Percentiles rank a stretch among this genome's conserved stretches.
These are phyloP conservation scores for Rhodotorula sphaerocarpa DNA, from an alignment of 768 basidiomycete species.

Conservation along the genomic window DNA sequence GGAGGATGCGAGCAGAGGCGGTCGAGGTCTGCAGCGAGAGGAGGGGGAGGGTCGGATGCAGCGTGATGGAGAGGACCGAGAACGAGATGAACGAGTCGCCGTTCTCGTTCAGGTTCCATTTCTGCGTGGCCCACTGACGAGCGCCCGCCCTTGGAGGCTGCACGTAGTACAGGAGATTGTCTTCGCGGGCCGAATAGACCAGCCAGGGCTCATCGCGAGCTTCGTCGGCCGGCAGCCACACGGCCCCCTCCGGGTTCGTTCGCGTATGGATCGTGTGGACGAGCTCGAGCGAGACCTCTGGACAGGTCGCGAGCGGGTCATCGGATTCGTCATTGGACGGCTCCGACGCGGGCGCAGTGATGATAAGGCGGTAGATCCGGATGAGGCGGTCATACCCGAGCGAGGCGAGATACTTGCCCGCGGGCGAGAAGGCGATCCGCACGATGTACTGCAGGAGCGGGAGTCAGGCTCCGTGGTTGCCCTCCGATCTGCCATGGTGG, in stretches of 20 bases:
- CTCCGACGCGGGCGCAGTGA: not conserved
- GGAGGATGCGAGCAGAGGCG: slow-evolving; percentile 34
- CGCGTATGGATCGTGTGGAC: slow-evolving; percentile 18
- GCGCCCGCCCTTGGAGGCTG: slow-evolving; percentile 12
- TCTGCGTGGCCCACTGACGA: not conserved
- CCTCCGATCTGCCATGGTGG: too few species aligned
- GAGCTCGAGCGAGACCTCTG: slow-evolving; percentile 17
- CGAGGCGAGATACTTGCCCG: slow-evolving; percentile 34
- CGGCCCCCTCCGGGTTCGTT: slow-evolving; percentile 39
- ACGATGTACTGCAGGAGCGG: slow-evolving; percentile 32
- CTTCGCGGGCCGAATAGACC: slow-evolving; percentile 34
- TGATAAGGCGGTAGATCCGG: slow-evolving; percentile 27
- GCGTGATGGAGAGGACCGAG: slow-evolving; percentile 33
- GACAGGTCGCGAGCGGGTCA: slow-evolving; percentile 24
- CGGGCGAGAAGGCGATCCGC: slow-evolving; percentile 28
- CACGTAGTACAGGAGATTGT: slow-evolving; percentile 40
- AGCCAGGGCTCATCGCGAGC: slow-evolving; percentile 1
- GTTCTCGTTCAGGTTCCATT: slow-evolving; percentile 39
- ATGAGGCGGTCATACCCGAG: slow-evolving; percentile 39
- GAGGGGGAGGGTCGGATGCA: slow-evolving; percentile 32
- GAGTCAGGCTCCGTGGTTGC: too few species aligned
- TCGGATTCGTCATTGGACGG: slow-evolving; percentile 22
- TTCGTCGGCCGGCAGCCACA: slow-evolving; percentile 31
- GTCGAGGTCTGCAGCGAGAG: slow-evolving; percentile 38
- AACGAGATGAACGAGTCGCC: slow-evolving; percentile 38